These are phyloP conservation scores for Ceratopteris richardii DNA, from an alignment of 75 land plant genomes.

Conservation along the genomic window DNA sequence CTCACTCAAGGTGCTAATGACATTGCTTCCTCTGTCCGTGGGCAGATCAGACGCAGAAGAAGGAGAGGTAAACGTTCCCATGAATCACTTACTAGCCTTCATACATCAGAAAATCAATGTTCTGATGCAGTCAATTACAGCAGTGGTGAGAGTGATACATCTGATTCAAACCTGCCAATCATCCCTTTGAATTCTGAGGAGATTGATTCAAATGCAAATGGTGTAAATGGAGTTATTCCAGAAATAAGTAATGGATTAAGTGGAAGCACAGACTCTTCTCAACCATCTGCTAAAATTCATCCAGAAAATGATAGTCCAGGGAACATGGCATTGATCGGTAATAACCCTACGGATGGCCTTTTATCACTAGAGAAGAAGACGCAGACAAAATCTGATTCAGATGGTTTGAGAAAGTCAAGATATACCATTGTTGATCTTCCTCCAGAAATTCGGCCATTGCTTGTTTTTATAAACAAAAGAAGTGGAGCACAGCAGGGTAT, in stretches of 20 bases:
- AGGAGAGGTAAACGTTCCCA: slow-evolving; percentile 18
- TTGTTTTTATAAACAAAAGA: slow-evolving; percentile 68
- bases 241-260: no score
- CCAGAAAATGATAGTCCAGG: no score
- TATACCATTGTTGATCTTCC: slow-evolving; percentile 46
- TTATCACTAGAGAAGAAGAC: no score
- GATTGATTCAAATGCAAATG: not conserved
- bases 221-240: not conserved
- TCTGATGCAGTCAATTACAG: not conserved
- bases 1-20: slow-evolving; percentile 44
- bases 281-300: no score
- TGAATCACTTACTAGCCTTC: not conserved
- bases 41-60: slow-evolving; percentile 42
- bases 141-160: not conserved
- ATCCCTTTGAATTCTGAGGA: not conserved
- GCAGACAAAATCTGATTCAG: no score
- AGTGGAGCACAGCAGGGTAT: slow-evolving; percentile 76
- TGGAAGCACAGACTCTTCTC: no score
- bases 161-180: not conserved
- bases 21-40: slow-evolving; percentile 44
- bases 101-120: not conserved
- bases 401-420: slow-evolving; percentile 7
- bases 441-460: slow-evolving; percentile 62
- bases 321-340: no score
- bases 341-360: no score